A percentile compares a stretch with the other conserved stretches of the same genome.
These are phyloP conservation scores for Tylopilus vinaceipallidus DNA, from an alignment of 768 basidiomycete species.

Conservation along the genomic window DNA sequence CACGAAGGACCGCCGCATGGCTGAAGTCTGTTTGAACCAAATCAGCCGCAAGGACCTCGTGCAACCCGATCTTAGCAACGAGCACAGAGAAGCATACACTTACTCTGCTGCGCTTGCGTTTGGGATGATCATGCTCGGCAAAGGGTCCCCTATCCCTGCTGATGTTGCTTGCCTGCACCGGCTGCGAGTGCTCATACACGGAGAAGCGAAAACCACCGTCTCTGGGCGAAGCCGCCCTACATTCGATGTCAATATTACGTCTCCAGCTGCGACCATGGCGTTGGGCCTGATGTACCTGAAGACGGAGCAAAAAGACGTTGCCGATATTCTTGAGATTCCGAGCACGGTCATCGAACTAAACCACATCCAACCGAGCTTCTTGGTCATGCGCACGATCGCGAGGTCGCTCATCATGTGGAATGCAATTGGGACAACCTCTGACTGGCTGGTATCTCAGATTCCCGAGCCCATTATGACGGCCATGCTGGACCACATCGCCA, in stretches of 20 bases:
- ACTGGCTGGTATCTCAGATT: conserved; percentile 72
- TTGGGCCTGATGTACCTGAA: conserved; percentile 91
- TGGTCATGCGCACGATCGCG: conserved; percentile 78
- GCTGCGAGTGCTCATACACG: conserved; percentile 73
- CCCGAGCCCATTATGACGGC: conserved; percentile 63
- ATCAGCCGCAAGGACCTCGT: conserved; percentile 76
- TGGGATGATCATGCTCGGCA: conserved; percentile 95
- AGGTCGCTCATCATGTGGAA: conserved; percentile 87
- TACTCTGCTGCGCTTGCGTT: conserved; percentile 87
- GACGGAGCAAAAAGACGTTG: conserved; percentile 81
- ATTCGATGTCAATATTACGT: conserved; percentile 88
- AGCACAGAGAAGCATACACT: conserved; percentile 90
- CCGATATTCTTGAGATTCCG: conserved; percentile 81
- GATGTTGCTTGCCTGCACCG: conserved; percentile 69
- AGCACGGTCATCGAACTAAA: conserved; percentile 77
- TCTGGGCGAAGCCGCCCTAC: conserved; percentile 39
- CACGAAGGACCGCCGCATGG: conserved; percentile 85
- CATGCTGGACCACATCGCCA: conserved; percentile 50
- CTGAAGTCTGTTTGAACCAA: conserved; percentile 86
- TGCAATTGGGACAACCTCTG: conserved; percentile 61
- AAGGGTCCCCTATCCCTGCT: conserved; percentile 74
- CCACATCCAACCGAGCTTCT: conserved; percentile 82
- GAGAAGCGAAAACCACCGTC: conserved; percentile 50
- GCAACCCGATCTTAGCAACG: conserved; percentile 80
- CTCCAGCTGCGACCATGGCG: conserved; percentile 87